Evolutionary conservation across 257 asterid species (phyloP).

Genomic region (Rauvolfia tetraphylla): DNA sequence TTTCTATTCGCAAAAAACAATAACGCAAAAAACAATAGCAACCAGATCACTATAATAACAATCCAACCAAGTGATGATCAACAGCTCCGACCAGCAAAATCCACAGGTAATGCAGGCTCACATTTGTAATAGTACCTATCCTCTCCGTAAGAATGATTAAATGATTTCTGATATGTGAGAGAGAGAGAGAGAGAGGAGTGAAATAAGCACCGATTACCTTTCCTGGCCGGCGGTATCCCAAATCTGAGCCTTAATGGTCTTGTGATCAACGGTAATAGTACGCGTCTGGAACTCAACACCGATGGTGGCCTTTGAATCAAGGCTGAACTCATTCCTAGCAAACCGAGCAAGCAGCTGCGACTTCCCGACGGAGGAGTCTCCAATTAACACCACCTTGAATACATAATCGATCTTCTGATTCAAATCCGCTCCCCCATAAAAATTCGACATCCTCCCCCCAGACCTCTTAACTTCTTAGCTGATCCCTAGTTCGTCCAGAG

Average conservation of each 20-base stretch:
- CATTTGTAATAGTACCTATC: not conserved
- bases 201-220: conserved; percentile 31
- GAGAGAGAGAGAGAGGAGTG: not conserved
- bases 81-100: not conserved
- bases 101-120: not conserved
- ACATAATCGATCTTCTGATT: conserved; percentile 69
- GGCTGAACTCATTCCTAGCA: conserved; percentile 63
- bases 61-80: not conserved
- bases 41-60: not conserved
- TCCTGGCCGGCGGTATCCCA: conserved; percentile 96
- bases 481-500: not conserved
- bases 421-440: conserved; percentile 55
- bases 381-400: conserved; percentile 69
- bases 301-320: conserved; percentile 75
- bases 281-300: conserved; percentile 85
- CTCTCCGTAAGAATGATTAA: not conserved
- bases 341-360: conserved; percentile 77
- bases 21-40: not conserved
- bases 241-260: conserved; percentile 78
- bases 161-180: too few relatives aligned
- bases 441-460: conserved; percentile 43
- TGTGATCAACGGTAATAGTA: conserved; percentile 55
- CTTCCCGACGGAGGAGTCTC: conserved; percentile 85
- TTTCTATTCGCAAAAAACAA: not conserved
- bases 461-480: not conserved